These are phyloP conservation scores for Zygnema circumcarinatum DNA, from an alignment of 139 green algal genomes.

Conservation along the genomic window DNA sequence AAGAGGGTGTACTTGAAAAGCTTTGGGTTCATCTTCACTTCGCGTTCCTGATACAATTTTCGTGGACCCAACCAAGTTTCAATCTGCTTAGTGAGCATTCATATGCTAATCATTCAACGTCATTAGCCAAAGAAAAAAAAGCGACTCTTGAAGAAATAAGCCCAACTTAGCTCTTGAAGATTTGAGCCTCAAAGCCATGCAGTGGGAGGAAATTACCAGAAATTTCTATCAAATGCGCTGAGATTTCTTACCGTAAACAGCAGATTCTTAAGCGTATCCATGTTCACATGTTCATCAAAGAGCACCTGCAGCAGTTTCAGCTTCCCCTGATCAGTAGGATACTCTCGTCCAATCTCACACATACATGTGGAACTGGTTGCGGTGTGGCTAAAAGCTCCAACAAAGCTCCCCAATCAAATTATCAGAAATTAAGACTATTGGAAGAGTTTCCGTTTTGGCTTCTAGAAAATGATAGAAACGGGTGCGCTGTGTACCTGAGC, in stretches of 20 bases:
- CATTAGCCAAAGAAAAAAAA: conserved; percentile 1
- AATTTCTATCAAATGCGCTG: not conserved
- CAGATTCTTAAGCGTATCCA: conserved; percentile 29
- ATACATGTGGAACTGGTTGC: not conserved
- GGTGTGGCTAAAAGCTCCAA: no score
- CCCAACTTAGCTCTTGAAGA: no score
- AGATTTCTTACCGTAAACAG: conserved; percentile 44
- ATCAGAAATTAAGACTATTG: no score
- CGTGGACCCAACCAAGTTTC: no score
- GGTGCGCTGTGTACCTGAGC: conserved; percentile 61
- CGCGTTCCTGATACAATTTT: conserved; percentile 40
- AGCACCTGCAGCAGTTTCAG: conserved; percentile 61
- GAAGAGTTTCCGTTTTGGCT: no score
- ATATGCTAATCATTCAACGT: no score
- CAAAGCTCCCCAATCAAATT: no score
- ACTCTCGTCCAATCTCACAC: no score
- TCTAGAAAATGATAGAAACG: conserved; percentile 3
- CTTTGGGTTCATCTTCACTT: conserved; percentile 79
- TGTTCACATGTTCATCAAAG: conserved; percentile 75
- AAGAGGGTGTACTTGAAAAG: conserved; percentile 80
- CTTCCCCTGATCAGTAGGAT: not conserved
- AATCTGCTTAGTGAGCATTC: no score
- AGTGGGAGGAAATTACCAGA: no score
- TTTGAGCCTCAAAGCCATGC: no score
- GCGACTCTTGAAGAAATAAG: no score